A percentile compares a stretch with the other conserved stretches of the same genome.
Evolutionary conservation across 1,139 yeast genomes (phyloP).

Genomic region (Casaregolazyma lundiana): DNA sequence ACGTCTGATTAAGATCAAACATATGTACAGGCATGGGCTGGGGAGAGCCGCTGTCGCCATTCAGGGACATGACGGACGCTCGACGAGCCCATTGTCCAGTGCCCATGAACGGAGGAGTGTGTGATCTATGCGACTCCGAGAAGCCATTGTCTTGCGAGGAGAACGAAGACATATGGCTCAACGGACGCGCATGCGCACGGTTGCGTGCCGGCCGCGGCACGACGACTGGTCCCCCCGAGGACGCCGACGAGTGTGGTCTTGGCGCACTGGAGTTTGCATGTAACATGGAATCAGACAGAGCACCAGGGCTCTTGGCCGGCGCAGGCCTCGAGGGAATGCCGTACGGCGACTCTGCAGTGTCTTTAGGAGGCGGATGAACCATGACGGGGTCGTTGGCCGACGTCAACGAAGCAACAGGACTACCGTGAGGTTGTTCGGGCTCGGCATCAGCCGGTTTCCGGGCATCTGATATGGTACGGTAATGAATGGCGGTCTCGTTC

Average conservation of each 20-base stretch:
- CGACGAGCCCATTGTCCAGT: slow-evolving; percentile 10
- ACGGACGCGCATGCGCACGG: slow-evolving; percentile 8
- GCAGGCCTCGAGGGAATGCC: not conserved
- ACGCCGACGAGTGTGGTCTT: not conserved
- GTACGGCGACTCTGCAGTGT: not conserved
- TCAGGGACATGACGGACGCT: slow-evolving; percentile 19
- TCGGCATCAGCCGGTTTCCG: not conserved
- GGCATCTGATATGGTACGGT: slow-evolving; percentile 1
- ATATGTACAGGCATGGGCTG: slow-evolving; percentile 28
- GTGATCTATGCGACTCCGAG: not conserved
- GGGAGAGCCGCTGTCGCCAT: slow-evolving; percentile 22
- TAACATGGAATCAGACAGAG: not conserved
- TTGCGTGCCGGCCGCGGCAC: not conserved
- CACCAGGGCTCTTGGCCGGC: slow-evolving; percentile 4
- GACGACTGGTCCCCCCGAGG: not conserved
- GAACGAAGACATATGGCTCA: slow-evolving; percentile 13
- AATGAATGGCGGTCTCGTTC: slow-evolving; percentile 11
- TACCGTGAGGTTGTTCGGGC: not conserved
- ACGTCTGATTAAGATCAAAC: slow-evolving; percentile 31
- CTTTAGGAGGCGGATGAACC: not conserved
- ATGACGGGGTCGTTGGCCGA: not conserved
- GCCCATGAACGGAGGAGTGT: not conserved
- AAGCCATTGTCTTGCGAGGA: slow-evolving; percentile 8
- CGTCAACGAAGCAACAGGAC: not conserved
- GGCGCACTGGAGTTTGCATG: not conserved